phyloP scores from a whole-genome alignment of 108 stramenopile species.

The Cyclotella baltica region DNA sequence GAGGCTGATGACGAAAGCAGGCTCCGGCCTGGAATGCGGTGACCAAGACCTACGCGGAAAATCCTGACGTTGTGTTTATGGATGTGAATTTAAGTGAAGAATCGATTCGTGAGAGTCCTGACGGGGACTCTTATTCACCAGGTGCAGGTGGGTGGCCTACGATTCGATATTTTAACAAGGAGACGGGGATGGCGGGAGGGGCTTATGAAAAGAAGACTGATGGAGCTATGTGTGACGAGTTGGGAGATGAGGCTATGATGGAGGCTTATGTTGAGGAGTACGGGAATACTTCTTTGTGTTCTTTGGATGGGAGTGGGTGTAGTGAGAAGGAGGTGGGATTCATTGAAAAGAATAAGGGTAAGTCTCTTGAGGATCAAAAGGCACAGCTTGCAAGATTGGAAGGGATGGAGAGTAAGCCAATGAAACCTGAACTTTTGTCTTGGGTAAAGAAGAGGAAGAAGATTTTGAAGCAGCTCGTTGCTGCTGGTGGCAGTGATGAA shows the following conservation, averaged over 20 bases:
- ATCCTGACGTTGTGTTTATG: conserved; percentile 59
- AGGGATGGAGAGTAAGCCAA: conserved; percentile 54
- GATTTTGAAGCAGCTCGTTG: conserved; percentile 24
- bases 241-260: conserved; percentile 56
- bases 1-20: conserved; percentile 89
- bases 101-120: conserved; percentile 13
- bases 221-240: conserved; percentile 66
- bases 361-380: conserved; percentile 48
- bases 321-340: conserved; percentile 60
- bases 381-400: conserved; percentile 56
- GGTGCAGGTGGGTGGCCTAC: conserved; percentile 83
- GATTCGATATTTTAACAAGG: conserved; percentile 72
- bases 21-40: conserved; percentile 78
- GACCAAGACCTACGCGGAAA: conserved; percentile 59
- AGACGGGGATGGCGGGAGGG: conserved; percentile 64
- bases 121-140: conserved; percentile 51
- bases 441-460: conserved; percentile 45
- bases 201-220: conserved; percentile 64
- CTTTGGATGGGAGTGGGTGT: conserved; percentile 39
- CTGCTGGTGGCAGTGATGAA: conserved; percentile 9
- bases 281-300: conserved; percentile 58
- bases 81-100: conserved; percentile 62
- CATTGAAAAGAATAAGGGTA: conserved; percentile 65
- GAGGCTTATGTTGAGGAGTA: conserved; percentile 59
- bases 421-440: conserved; percentile 53